Base-by-base conservation (phyloP, 495 filamentous ascomycete species). In the Neurospora sp. region DNA sequence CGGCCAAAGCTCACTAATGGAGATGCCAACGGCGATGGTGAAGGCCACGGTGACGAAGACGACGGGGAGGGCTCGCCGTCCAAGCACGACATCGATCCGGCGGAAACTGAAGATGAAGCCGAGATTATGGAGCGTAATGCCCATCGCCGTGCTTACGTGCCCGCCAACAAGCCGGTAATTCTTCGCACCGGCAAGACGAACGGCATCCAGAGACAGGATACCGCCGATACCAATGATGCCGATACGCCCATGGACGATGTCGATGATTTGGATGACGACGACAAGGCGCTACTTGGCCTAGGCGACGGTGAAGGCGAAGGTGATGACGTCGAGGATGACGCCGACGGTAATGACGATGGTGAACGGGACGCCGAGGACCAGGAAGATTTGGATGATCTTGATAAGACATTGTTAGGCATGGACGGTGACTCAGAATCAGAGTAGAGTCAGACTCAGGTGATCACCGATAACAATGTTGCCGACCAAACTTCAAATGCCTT, bases 341-440 rank as follows among this genome's bases (percentile, higher is more conserved):
- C 72, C 9, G 78, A 81, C 9, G 75, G 73, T 12, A 74, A 72
- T 9, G 76, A 74, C 2, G 78, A 69, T 5, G 78, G 73, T 66
- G 77, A 80, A n/a, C 77, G 85, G 40, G 82, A 88, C 72, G 83
- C 87, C 9, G 85, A 87, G 71, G 82, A 82, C 48, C 78, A 84
- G 39, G 82, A 87, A 14, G 83, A 89, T 74, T 81, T 89, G 16
- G 86, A 88, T 70, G 82, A 85, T 72, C 83, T 86, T 38, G 86
- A 87, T 23, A 88, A 87, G 79, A 84, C 82, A 35, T 73, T 88
- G 41, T 71, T 88, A 5, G 84, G 85, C 7, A 75, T 87, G 42
- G 80, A 83, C 37, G 84, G 82, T 2, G 85, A 86, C 27, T 78
- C 79, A 20, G 82, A 84, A 59, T 83, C 83, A 37, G 83, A 84